Conservation (phyloP, 495 filamentous ascomycete species). For the Acidiella bohemica region DNA sequence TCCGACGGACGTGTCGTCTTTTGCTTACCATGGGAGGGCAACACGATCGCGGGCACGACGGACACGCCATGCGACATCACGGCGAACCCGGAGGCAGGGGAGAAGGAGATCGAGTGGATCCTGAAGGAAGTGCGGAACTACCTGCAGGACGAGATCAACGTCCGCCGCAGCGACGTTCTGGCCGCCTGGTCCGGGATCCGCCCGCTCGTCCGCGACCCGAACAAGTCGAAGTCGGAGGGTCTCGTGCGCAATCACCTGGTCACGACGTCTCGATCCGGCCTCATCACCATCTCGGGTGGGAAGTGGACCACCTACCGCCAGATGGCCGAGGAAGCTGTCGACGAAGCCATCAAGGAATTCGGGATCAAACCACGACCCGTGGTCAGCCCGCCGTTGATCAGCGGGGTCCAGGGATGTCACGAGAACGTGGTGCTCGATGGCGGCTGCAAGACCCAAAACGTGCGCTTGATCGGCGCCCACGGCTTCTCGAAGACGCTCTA, state of each 20-base stretch:
- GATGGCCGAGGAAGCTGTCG: conserved; percentile 95
- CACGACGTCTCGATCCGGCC: conserved; percentile 69
- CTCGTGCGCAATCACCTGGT: conserved; percentile 93
- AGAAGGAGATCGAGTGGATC: conserved; percentile 96
- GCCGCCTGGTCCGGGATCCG: conserved; percentile 94
- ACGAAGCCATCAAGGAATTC: conserved; percentile 72
- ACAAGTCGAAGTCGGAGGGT: conserved; percentile 83
- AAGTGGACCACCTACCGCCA: conserved; percentile 99
- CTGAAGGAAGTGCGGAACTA: conserved; percentile 81
- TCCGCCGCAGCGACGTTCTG: conserved; percentile 85
- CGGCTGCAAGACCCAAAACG: conserved; percentile 77
- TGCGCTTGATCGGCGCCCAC: conserved; percentile 83
- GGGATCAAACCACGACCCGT: conserved; percentile 48
- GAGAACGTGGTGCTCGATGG: conserved; percentile 68
- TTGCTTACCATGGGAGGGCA: conserved; percentile 98
- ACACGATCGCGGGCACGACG: conserved; percentile 95
- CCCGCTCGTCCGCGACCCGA: conserved; percentile 86
- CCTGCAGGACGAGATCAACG: conserved; percentile 81
- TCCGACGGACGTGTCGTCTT: conserved; percentile 97
- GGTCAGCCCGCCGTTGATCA: conserved; percentile 52
- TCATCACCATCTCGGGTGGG: conserved; percentile 85
- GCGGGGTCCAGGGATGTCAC: conserved; percentile 35
- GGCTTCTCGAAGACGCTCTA: conserved; percentile 92
- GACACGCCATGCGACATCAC: conserved; percentile 70
- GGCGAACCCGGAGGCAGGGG: conserved; percentile 69